Evolutionary conservation across 2,329 filamentous ascomycete species (phyloP), one percentile per base, ranked within the genome.

Genomic region (Pseudogymnoascus sp.): DNA sequence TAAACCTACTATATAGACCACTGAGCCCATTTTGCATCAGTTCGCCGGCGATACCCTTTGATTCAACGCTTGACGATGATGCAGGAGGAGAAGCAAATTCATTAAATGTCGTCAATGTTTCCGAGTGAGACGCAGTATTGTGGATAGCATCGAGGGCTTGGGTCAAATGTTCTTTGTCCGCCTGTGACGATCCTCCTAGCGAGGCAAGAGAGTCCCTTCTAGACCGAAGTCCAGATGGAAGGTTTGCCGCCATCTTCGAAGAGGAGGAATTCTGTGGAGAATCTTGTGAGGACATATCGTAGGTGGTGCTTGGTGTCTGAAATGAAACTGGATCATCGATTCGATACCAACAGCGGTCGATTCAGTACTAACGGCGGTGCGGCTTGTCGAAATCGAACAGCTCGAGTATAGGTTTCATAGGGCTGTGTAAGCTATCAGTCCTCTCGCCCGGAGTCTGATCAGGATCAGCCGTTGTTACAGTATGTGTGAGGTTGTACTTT

Each of bases 41-140:
- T 63, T 96, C 91, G 25, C 86, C 84, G 0, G 87, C 80, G 38
- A 90, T 79, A 7, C 83, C 83, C 72, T 91, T 91, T 63, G 80
- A 84, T 69, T 96, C 91, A 23, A 80, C 75, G 12, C 79, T 76
- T 1, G 82, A 78, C 1, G 84, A 77, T 1, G 82, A 79, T 2
- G 80, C 78, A 0, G 89, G 86, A 4, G 87, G 86, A 0, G 88
- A 82, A 0, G 89, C 90, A 70, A 96, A 92, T 71, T 97, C 92
- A 75, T 95, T 95, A 76, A 97, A 97, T 7, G 92, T 95, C 2
- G 93, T 97, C 58, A 97, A 80, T 35, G 86, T 84, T 66, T 89
- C 89, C 35, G 90, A 90, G 72, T 90, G 89, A 71, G 90, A 95
- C n/a, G 92, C 92, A 5, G 90, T 87, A 60, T 81, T 91, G 75